A percentile compares a stretch with the other conserved stretches of the same genome.
Conservation (phyloP, 208 protist genomes). For the Trypanosoma congolense region DNA sequence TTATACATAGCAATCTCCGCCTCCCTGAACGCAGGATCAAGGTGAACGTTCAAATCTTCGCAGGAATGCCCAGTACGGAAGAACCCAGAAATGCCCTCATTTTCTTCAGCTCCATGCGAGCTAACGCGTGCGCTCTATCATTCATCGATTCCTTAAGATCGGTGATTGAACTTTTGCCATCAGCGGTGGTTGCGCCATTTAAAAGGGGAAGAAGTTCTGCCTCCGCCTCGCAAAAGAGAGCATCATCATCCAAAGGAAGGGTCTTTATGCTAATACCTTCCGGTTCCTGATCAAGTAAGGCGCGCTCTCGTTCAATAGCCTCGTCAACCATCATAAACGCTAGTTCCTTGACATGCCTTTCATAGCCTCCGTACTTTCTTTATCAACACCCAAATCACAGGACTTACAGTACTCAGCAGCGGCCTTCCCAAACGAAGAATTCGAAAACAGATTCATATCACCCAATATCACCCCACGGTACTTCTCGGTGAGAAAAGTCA, state of each 20-base stretch:
- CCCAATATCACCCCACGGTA: neutral
- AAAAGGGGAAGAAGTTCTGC: conserved; percentile 42
- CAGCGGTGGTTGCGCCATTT: conserved; percentile 39
- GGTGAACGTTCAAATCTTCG: conserved; percentile 50
- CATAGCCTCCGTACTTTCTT: neutral
- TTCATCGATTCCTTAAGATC: conserved; percentile 72
- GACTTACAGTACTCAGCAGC: too few relatives aligned
- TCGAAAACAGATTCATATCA: neutral
- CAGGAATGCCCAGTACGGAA: conserved; percentile 40
- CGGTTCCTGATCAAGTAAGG: conserved; percentile 50
- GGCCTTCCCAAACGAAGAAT: neutral
- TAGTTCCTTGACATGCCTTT: neutral
- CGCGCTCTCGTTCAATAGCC: conserved; percentile 47
- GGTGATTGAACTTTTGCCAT: conserved; percentile 41
- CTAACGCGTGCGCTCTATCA: conserved; percentile 52
- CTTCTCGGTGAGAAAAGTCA: too few relatives aligned
- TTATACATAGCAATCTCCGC: conserved; percentile 60
- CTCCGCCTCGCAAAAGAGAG: conserved; percentile 48
- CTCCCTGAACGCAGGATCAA: conserved; percentile 62
- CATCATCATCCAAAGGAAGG: conserved; percentile 62
- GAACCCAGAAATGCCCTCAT: conserved; percentile 44
- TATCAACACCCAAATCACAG: neutral
- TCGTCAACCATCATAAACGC: conserved; percentile 14
- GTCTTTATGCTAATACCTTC: conserved; percentile 55
- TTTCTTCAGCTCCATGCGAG: conserved; percentile 48